Conservation (phyloP, 2,329 filamentous ascomycete genomes). For the Beauveria sp. region DNA sequence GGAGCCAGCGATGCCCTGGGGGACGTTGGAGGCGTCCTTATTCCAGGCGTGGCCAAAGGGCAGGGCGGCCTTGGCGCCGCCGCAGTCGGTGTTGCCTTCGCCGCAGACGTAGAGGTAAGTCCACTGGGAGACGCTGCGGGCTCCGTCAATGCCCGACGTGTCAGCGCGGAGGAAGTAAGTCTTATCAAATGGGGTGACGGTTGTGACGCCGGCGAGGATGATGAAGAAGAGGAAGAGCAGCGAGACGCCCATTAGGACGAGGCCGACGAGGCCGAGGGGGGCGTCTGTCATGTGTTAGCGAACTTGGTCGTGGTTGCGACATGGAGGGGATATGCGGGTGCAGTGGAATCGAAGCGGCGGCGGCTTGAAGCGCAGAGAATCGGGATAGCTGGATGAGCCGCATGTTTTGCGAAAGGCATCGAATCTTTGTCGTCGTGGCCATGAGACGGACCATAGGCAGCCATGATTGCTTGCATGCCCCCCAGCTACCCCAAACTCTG, state of each 20-base stretch:
- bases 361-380: not conserved
- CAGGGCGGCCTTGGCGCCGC: constrained; percentile 51
- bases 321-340: no score
- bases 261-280: constrained; percentile 33
- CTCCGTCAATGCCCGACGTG: constrained; percentile 64
- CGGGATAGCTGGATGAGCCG: not conserved
- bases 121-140: constrained; percentile 68
- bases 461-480: not conserved
- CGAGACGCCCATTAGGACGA: constrained; percentile 43
- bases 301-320: not conserved
- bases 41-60: constrained; percentile 67
- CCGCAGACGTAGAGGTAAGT: constrained; percentile 84
- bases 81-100: constrained; percentile 56
- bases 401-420: not conserved
- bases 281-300: constrained; percentile 25
- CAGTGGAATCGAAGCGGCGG: not conserved
- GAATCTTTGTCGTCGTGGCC: not conserved
- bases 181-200: constrained; percentile 51
- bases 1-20: constrained; percentile 38
- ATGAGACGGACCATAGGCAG: not conserved
- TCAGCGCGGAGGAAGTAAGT: constrained; percentile 83
- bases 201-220: constrained; percentile 47
- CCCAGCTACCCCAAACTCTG: not conserved
- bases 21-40: constrained; percentile 33
- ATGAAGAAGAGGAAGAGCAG: constrained; percentile 51